Evolutionary conservation across 2,329 filamentous ascomycete genomes (phyloP).

Genomic region (Aspergillus sp.): DNA sequence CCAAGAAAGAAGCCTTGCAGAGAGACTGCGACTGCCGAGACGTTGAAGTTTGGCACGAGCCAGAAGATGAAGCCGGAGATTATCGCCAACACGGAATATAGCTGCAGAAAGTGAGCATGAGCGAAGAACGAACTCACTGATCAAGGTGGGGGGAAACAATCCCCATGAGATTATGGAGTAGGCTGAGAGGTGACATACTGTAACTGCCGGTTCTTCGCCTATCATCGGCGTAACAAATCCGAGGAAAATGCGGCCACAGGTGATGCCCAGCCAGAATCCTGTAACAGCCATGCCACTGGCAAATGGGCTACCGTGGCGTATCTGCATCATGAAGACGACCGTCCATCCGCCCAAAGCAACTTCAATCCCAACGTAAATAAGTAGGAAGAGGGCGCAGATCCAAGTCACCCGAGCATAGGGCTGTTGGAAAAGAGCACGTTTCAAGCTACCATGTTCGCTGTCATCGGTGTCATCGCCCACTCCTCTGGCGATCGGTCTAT

Average conservation of each 20-base stretch:
- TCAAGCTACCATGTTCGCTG: constrained; percentile 1
- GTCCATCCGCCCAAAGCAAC: constrained; percentile 75
- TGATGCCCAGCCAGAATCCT: constrained; percentile 83
- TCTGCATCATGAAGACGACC: constrained; percentile 81
- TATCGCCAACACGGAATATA: constrained; percentile 67
- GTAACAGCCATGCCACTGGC: constrained; percentile 74
- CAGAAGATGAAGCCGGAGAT: constrained; percentile 73
- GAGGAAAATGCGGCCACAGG: constrained; percentile 69
- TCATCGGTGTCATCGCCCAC: background rate
- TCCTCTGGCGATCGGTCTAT: background rate
- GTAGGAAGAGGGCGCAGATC: constrained; percentile 62
- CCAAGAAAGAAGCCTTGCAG: constrained; percentile 79
- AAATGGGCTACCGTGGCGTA: constrained; percentile 69
- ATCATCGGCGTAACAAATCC: constrained; percentile 71
- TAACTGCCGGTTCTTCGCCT: constrained; percentile 69
- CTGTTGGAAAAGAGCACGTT: constrained; percentile 13
- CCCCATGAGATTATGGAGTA: no score
- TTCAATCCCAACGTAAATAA: constrained; percentile 78
- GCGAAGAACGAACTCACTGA: no score
- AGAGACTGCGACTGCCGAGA: constrained; percentile 70
- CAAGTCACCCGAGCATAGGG: constrained; percentile 19
- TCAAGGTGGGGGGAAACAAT: no score
- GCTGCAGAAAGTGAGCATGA: constrained; percentile 15
- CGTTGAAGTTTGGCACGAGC: constrained; percentile 75
- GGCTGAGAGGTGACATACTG: constrained; percentile 30